These are phyloP conservation scores for Eucalyptus melliodora DNA, from an alignment of 345 rosid species.

Conservation along the genomic window DNA sequence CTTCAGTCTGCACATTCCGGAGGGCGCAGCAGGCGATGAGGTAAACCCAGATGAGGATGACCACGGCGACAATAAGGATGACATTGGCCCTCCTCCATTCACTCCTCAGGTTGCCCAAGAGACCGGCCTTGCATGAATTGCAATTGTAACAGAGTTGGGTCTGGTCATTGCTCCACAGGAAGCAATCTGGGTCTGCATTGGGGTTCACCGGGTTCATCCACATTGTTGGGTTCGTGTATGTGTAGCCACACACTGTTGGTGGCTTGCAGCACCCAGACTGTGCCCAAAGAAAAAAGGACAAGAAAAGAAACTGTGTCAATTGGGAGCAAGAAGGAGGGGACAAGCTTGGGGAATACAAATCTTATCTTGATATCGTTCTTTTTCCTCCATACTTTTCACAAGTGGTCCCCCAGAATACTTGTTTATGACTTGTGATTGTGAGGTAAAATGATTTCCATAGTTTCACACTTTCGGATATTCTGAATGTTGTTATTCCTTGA, in stretches of 20 bases:
- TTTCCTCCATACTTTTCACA: neutral
- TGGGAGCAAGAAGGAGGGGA: neutral
- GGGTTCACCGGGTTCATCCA: conserved; percentile 67
- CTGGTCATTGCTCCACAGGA: conserved; percentile 73
- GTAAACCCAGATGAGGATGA: conserved; percentile 70
- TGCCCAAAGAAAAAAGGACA: neutral
- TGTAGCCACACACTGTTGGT: conserved; percentile 66
- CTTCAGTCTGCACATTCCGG: conserved; percentile 73
- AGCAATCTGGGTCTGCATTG: conserved; percentile 64
- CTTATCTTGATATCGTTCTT: neutral
- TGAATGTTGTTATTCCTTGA: neutral
- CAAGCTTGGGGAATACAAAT: neutral
- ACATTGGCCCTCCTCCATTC: conserved; percentile 79
- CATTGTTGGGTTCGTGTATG: conserved; percentile 52
- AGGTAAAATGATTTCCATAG: neutral
- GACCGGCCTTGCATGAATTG: conserved; percentile 78
- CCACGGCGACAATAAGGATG: conserved; percentile 60
- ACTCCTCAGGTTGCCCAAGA: conserved; percentile 63
- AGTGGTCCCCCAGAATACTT: neutral
- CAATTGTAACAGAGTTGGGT: conserved; percentile 75
- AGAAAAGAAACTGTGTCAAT: neutral
- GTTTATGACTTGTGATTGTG: neutral
- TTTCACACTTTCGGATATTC: neutral
- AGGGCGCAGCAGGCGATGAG: conserved; percentile 77
- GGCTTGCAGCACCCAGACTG: conserved; percentile 97